Percentiles rank a stretch among this genome's conserved stretches.
Evolutionary conservation across 306 rosid genomes (phyloP).

Genomic region (Lagenaria siceraria): DNA sequence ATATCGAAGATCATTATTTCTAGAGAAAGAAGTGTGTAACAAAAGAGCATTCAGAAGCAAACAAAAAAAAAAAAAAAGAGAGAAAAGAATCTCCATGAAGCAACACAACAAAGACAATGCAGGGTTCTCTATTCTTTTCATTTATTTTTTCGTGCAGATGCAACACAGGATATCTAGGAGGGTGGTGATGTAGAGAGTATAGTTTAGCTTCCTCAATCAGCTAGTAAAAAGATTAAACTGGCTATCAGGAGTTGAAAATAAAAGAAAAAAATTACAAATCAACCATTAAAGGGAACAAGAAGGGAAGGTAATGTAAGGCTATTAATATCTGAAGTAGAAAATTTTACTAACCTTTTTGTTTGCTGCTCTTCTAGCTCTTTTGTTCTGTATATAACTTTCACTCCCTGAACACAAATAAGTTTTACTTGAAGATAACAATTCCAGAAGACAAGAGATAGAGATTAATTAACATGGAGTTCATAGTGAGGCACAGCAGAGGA

Average conservation of each 20-base stretch:
- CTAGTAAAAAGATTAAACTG: neutral
- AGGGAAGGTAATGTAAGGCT: neutral
- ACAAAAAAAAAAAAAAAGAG: neutral
- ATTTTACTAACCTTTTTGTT: constrained; percentile 56
- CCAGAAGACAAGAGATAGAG: neutral
- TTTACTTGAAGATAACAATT: neutral
- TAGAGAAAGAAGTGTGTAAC: neutral
- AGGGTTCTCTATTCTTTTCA: neutral
- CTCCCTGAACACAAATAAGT: constrained; percentile 48
- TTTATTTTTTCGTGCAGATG: neutral
- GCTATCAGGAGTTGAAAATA: neutral
- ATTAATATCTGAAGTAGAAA: neutral
- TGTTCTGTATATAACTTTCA: constrained; percentile 73
- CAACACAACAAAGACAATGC: neutral
- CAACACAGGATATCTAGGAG: neutral
- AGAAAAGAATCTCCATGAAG: neutral
- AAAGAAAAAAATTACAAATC: neutral
- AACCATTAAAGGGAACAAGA: neutral
- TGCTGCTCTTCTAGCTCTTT: constrained; percentile 84
- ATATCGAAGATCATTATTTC: neutral
- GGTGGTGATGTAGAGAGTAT: neutral
- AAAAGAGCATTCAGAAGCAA: neutral
- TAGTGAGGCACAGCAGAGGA: neutral
- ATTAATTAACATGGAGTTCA: neutral
- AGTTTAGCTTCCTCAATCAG: neutral